Evolutionary conservation across 495 filamentous ascomycete genomes (phyloP).

Genomic region (Daldinia grandis): DNA sequence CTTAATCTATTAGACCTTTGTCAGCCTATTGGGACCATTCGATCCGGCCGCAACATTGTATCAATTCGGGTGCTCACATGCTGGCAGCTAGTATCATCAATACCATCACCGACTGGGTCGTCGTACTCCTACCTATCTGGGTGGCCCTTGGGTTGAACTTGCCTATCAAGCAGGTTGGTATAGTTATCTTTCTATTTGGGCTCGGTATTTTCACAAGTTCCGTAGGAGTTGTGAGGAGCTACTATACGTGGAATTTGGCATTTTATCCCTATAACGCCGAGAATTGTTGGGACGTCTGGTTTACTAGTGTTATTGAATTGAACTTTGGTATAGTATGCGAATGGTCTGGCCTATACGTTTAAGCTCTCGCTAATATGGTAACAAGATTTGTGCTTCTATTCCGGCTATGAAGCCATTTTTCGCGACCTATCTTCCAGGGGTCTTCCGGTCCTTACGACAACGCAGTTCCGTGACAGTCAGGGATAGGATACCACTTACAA

Average conservation of each 20-base stretch:
- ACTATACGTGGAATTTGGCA: slow-evolving; percentile 46
- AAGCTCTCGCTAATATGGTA: slow-evolving; percentile 6
- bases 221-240: slow-evolving; percentile 64
- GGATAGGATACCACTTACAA: slow-evolving; percentile 15
- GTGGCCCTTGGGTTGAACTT: slow-evolving; percentile 65
- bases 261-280: slow-evolving; percentile 60
- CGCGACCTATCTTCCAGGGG: slow-evolving; percentile 20
- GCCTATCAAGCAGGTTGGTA: slow-evolving; percentile 61
- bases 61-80: slow-evolving; percentile 60
- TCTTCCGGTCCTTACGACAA: slow-evolving; percentile 19
- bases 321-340: slow-evolving; percentile 66
- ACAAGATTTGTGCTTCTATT: slow-evolving; percentile 63
- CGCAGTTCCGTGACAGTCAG: slow-evolving; percentile 12
- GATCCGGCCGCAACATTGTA: slow-evolving; percentile 52
- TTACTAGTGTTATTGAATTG: slow-evolving; percentile 64
- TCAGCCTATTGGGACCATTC: slow-evolving; percentile 62
- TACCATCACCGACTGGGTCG: slow-evolving; percentile 65
- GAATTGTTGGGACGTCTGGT: slow-evolving; percentile 61
- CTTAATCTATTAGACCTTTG: slow-evolving; percentile 53
- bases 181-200: slow-evolving; percentile 66
- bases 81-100: slow-evolving; percentile 67
- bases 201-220: slow-evolving; percentile 66
- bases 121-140: slow-evolving; percentile 67
- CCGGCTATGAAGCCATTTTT: slow-evolving; percentile 65
- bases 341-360: neutral